A percentile compares a stretch with the other conserved stretches of the same genome.
Evolutionary conservation across 768 basidiomycete genomes (phyloP).

Genomic region (Tulasnella sp.): DNA sequence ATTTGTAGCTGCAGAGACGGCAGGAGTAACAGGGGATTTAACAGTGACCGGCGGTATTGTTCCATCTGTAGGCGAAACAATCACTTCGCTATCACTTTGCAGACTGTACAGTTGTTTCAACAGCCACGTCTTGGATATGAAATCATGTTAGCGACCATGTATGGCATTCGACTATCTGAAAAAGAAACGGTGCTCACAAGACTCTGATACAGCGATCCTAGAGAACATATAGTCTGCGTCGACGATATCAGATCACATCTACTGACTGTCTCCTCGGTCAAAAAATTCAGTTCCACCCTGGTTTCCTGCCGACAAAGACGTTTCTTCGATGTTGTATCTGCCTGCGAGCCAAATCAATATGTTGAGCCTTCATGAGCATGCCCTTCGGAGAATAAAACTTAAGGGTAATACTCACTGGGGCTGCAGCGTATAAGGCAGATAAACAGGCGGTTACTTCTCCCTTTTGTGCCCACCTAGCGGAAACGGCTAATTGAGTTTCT

Average conservation of each 20-base stretch:
- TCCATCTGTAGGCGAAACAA: conserved; percentile 1
- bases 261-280: conserved; percentile 43
- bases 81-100: conserved; percentile 43
- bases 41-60: conserved; percentile 42
- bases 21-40: conserved; percentile 39
- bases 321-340: conserved; percentile 34
- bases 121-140: conserved; percentile 65
- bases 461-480: conserved; percentile 65
- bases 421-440: conserved; percentile 44
- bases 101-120: conserved; percentile 56
- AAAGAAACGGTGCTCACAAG: conserved; percentile 45
- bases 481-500: conserved; percentile 27
- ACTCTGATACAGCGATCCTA: conserved; percentile 76
- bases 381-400: background rate
- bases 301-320: conserved; percentile 63
- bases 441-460: conserved; percentile 69
- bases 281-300: conserved; percentile 58
- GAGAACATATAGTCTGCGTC: conserved; percentile 55
- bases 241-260: conserved; percentile 62
- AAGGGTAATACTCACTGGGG: conserved; percentile 36
- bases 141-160: conserved; percentile 5
- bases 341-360: conserved; percentile 28
- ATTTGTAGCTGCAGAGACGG: conserved; percentile 33
- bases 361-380: background rate
- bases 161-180: background rate